These are phyloP conservation scores for Blastobotrys persicus DNA, from an alignment of 1,139 yeast species.

Conservation along the genomic window DNA sequence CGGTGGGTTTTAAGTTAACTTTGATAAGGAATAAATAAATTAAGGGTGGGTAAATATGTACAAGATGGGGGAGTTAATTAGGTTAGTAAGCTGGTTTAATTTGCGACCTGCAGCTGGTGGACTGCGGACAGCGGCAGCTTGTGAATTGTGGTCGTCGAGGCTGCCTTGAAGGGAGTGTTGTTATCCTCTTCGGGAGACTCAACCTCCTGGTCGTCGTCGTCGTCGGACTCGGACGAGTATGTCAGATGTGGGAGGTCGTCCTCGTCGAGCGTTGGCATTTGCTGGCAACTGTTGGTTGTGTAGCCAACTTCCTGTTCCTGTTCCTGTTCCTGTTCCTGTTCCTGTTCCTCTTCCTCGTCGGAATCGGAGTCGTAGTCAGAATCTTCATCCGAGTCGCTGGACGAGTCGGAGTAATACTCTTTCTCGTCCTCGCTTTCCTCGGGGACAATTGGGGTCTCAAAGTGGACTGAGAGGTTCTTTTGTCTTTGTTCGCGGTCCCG, in stretches of 20 bases:
- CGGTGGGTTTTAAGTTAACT: too few relatives aligned
- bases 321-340: constrained; percentile 16
- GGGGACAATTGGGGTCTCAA: constrained; percentile 7
- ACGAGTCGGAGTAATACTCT: constrained; percentile 12
- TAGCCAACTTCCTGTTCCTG: constrained; percentile 9
- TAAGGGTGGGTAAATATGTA: neutral
- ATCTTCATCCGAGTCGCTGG: constrained; percentile 13
- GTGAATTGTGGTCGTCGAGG: neutral
- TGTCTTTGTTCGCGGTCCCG: constrained; percentile 20
- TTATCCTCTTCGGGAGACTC: neutral
- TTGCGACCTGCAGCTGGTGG: neutral
- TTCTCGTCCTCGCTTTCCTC: constrained; percentile 5
- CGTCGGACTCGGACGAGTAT: constrained; percentile 24
- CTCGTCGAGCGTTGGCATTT: constrained; percentile 25
- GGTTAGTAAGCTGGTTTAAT: too few relatives aligned
- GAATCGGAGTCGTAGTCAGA: constrained; percentile 14
- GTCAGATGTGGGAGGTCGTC: constrained; percentile 19
- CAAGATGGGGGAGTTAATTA: too few relatives aligned
- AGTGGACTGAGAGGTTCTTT: constrained; percentile 13
- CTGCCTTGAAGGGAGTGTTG: neutral
- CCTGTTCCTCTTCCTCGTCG: constrained; percentile 15
- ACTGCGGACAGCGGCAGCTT: neutral
- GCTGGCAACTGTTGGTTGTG: constrained; percentile 14
- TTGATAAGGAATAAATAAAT: neutral
- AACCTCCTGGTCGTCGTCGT: constrained; percentile 20